These are phyloP conservation scores for Rosa chinensis DNA, from an alignment of 306 rosid genomes.

Conservation along the genomic window DNA sequence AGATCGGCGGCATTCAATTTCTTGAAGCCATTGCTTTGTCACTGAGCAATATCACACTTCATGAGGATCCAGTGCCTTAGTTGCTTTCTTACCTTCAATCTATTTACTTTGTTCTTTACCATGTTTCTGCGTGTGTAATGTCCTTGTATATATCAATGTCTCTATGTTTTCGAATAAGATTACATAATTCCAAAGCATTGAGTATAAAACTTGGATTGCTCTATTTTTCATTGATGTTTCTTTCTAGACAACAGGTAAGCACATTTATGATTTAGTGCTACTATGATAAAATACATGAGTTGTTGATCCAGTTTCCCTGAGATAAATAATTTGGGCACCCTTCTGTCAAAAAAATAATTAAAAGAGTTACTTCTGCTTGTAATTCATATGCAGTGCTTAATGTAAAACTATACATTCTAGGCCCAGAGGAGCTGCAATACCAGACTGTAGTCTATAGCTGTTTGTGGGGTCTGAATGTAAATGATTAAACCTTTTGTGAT, in stretches of 20 bases:
- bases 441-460: conserved; percentile 23
- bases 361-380: not conserved
- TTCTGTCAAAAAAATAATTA: not conserved
- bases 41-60: not conserved
- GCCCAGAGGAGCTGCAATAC: conserved; percentile 22
- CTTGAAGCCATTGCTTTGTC: conserved; percentile 43
- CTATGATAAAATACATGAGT: not conserved
- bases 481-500: conserved; percentile 45
- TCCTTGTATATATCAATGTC: conserved; percentile 38
- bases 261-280: not conserved
- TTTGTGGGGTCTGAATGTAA: conserved; percentile 45
- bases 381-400: too few relatives aligned
- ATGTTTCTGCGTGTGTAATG: conserved; percentile 23
- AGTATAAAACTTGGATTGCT: conserved; percentile 28
- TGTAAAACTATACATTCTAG: conserved; percentile 18
- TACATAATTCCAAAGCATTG: conserved; percentile 27
- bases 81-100: conserved; percentile 25
- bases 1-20: conserved; percentile 84
- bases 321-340: not conserved
- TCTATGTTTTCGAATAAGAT: conserved; percentile 31
- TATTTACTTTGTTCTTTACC: not conserved
- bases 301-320: not conserved
- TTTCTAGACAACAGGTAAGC: conserved; percentile 5
- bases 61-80: conserved; percentile 17
- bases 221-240: conserved; percentile 24